Evolutionary conservation across 768 basidiomycete species (phyloP).

Genomic region (Lepiota brunneoincarnata): DNA sequence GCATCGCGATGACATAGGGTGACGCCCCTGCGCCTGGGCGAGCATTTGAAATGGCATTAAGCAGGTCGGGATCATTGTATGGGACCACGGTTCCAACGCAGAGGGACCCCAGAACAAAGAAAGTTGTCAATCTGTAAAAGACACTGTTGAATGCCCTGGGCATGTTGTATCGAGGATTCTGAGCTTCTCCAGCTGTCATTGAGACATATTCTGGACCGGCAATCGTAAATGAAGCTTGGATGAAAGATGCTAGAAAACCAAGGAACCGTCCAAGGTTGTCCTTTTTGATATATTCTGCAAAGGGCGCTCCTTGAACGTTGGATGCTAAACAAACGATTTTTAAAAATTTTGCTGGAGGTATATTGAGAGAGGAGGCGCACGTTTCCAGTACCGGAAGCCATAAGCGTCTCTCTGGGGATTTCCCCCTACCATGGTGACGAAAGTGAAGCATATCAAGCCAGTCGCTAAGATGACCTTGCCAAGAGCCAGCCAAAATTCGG

Average conservation of each 20-base stretch:
- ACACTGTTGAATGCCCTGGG: slow-evolving; percentile 73
- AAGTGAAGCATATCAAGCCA: slow-evolving; percentile 51
- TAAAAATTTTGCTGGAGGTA: not conserved
- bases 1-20: slow-evolving; percentile 86
- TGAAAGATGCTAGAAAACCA: slow-evolving; percentile 61
- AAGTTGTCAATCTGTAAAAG: slow-evolving; percentile 74
- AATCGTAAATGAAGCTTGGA: slow-evolving; percentile 60
- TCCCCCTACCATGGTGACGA: slow-evolving; percentile 60
- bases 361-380: slow-evolving; percentile 25
- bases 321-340: slow-evolving; percentile 27
- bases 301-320: slow-evolving; percentile 47
- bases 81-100: slow-evolving; percentile 79
- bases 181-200: slow-evolving; percentile 70
- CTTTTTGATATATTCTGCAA: slow-evolving; percentile 51
- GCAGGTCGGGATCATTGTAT: slow-evolving; percentile 59
- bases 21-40: slow-evolving; percentile 57
- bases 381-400: slow-evolving; percentile 53
- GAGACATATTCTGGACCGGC: slow-evolving; percentile 55
- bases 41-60: slow-evolving; percentile 54
- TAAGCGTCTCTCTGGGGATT: slow-evolving; percentile 53
- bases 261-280: slow-evolving; percentile 60
- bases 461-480: slow-evolving; percentile 48
- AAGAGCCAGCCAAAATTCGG: slow-evolving; percentile 54
- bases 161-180: slow-evolving; percentile 67
- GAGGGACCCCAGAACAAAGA: slow-evolving; percentile 73